Percentiles rank a stretch among this genome's conserved stretches.
These are phyloP conservation scores for Colletotrichum liaoningense DNA, from an alignment of 2,329 filamentous ascomycete species.

Conservation along the genomic window DNA sequence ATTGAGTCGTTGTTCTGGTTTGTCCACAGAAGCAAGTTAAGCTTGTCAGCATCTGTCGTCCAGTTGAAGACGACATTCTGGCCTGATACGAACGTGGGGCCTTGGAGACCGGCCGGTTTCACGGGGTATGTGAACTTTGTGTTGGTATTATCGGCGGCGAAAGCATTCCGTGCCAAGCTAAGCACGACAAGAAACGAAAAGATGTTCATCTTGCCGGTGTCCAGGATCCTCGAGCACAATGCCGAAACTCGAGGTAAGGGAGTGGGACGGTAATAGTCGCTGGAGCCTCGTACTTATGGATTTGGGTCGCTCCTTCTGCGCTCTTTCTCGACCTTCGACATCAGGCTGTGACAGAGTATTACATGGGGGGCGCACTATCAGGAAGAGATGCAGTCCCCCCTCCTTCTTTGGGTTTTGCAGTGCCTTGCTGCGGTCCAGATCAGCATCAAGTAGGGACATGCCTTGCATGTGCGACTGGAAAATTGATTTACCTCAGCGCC, in stretches of 20 bases:
- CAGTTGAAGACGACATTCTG: background rate
- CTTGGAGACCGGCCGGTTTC: background rate
- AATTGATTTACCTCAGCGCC: background rate
- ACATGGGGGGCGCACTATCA: background rate
- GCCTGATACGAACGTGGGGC: background rate
- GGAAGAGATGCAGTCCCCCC: background rate
- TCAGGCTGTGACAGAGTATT: background rate
- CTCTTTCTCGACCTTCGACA: background rate
- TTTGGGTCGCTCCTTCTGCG: background rate
- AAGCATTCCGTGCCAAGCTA: background rate
- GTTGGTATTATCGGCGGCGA: background rate
- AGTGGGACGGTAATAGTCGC: background rate
- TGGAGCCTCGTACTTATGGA: background rate
- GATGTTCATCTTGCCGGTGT: background rate
- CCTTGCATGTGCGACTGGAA: background rate
- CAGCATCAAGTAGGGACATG: background rate
- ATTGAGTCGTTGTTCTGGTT: background rate
- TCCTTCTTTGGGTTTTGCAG: background rate
- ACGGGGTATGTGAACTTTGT: background rate
- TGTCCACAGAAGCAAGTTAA: background rate
- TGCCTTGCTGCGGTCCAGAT: background rate
- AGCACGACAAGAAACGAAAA: background rate
- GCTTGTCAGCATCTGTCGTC: background rate
- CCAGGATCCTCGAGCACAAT: background rate
- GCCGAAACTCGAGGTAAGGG: background rate